Evolutionary conservation across 495 filamentous ascomycete species (phyloP).

Genomic region (Daldinia loculata): DNA sequence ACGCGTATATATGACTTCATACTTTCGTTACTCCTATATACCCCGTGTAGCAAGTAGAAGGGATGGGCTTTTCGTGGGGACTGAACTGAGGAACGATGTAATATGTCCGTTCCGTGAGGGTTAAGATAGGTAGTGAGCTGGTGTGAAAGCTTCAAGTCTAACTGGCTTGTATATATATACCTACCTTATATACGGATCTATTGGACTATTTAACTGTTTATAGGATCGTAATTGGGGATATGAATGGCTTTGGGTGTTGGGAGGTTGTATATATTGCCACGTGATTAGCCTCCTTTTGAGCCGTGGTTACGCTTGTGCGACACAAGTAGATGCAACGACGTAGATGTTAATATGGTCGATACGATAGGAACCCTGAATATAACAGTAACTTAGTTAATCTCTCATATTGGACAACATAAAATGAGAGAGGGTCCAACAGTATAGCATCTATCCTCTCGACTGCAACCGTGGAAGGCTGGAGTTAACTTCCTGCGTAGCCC

Average conservation of each 20-base stretch:
- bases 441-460: neutral
- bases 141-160: neutral
- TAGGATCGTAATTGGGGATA: slow-evolving; percentile 2
- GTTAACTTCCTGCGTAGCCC: neutral
- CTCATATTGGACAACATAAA: neutral
- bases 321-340: neutral
- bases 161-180: neutral
- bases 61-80: neutral
- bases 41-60: slow-evolving; percentile 2
- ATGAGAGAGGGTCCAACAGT: neutral
- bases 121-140: neutral
- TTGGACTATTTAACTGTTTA: neutral
- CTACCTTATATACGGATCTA: neutral
- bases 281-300: neutral
- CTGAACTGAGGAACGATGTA: neutral
- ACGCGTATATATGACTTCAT: slow-evolving; percentile 26
- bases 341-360: neutral
- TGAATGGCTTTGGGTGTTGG: neutral
- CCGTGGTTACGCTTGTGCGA: neutral
- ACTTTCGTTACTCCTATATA: slow-evolving; percentile 21
- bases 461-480: neutral
- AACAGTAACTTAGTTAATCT: neutral
- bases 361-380: neutral
- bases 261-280: neutral
- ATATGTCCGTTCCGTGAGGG: neutral